Evolutionary conservation across 108 stramenopile species (phyloP), one percentile per base, ranked within the genome.

Genomic region (Discostella stelligeroides): DNA sequence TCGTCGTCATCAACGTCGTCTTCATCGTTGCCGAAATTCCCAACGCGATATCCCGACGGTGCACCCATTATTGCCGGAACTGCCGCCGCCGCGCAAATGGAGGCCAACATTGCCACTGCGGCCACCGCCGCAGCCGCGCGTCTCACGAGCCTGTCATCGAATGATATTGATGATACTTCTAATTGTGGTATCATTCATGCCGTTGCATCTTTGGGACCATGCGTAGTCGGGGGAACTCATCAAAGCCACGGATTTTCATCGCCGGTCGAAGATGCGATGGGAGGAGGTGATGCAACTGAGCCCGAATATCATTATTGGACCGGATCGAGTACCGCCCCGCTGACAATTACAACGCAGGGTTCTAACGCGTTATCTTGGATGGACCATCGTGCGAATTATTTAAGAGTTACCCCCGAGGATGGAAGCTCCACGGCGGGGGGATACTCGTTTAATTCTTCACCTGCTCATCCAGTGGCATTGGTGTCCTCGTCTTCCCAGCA

Each of bases 1-100:
- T 1, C 14, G 14, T 17, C 48, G n/a, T 21, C 48, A 49, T 1
- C 48, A 14, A 23, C 28, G 7, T 12, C 15, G 23, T 0, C 14
- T 0, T 39, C 13, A 14, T 25, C 57, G 29, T 39, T 48, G 23
- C 51, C 66, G 14, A 50, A 30, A 20, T 66, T 47, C 50, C 64
- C 30, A 50, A 48, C 21, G 21, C 40, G 60, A 60, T 60, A 60
- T 60, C 8, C 67, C 3, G 79, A 79, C 46, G 79, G 79, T 30
- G 79, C 79, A 38, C 79, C 79, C 41, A 79, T 79, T 17, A 79
- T 79, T 27, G 70, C 79, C 20, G 79, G 79, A 25, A 79, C 79
- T 13, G 79, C 79, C 23, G 79, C 79, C 27, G 71, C 79, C 15
- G 63, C 63, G 27, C 60, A 72, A 54, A 39, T 29, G 67, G 42